phyloP scores from a whole-genome alignment of 345 rosid species.

The Populus alba region DNA sequence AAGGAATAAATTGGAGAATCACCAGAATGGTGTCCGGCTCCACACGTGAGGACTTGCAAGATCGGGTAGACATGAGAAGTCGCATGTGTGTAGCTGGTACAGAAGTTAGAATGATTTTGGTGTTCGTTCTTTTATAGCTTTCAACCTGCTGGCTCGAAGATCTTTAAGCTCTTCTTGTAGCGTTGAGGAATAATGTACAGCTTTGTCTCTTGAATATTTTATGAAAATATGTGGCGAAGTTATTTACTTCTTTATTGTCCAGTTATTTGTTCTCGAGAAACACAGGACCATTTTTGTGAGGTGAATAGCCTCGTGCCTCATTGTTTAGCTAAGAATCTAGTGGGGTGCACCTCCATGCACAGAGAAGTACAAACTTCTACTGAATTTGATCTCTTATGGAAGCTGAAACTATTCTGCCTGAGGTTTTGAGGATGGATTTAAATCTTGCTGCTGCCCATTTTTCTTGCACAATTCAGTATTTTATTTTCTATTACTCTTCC shows the following conservation, averaged over 20 bases:
- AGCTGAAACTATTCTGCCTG: neutral
- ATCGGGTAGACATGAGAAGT: neutral
- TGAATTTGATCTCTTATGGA: neutral
- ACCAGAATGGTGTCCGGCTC: neutral
- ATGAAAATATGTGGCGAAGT: constrained; percentile 5
- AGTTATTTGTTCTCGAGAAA: neutral
- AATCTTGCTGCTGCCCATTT: no score
- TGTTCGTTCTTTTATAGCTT: constrained; percentile 16
- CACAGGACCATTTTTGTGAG: neutral
- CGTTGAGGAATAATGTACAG: constrained; percentile 49
- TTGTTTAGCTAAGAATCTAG: neutral
- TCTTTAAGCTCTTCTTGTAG: constrained; percentile 11
- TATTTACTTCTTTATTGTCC: neutral
- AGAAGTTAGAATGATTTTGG: constrained; percentile 6
- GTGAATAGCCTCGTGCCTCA: neutral
- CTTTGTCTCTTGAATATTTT: constrained; percentile 16
- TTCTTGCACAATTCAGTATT: no score
- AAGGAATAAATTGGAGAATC: neutral
- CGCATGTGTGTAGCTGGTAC: neutral
- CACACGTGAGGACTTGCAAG: neutral
- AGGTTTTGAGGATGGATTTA: neutral
- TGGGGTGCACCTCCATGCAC: no score
- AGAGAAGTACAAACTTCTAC: neutral
- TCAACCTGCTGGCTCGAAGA: neutral
- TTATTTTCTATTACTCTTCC: no score